A percentile compares a stretch with the other conserved stretches of the same genome.
Conservation (phyloP, 345 rosid species). For the Sisymbrium altissimum region DNA sequence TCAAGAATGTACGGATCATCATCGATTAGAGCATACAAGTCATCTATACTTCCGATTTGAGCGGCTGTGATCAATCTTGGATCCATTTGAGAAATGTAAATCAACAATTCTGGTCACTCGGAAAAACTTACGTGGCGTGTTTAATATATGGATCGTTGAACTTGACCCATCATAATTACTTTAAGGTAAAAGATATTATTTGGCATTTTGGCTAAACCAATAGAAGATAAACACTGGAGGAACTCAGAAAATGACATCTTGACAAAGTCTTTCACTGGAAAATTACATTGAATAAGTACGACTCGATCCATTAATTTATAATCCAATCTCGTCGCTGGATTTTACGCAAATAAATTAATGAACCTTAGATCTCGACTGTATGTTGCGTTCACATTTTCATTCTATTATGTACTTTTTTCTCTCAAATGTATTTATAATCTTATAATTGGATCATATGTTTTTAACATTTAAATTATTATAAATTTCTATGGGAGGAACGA, state of each 20-base stretch:
- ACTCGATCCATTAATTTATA: too few species aligned
- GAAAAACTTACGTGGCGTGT: background rate
- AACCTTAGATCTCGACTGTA: background rate
- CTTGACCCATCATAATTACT: background rate
- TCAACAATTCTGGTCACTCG: background rate
- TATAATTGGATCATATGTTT: too few species aligned
- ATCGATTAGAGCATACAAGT: conserved; percentile 20
- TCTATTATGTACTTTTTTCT: too few species aligned
- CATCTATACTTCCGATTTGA: conserved; percentile 17
- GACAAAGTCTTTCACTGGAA: background rate
- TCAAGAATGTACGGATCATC: conserved; percentile 12
- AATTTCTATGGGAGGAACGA: too few species aligned
- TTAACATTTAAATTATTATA: too few species aligned
- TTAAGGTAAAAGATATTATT: background rate
- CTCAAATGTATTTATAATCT: too few species aligned
- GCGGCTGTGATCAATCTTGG: background rate
- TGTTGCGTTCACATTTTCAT: background rate
- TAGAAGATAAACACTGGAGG: background rate
- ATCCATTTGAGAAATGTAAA: conserved; percentile 8
- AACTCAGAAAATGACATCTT: background rate
- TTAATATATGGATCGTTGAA: background rate
- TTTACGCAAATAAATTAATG: background rate
- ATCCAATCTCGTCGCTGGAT: too few species aligned
- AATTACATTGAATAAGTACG: too few species aligned
- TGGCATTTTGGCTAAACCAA: background rate